Percentiles rank a stretch among this genome's conserved stretches.
Conservation (phyloP, 495 filamentous ascomycete species). For the Penicillium atrosanguineum region DNA sequence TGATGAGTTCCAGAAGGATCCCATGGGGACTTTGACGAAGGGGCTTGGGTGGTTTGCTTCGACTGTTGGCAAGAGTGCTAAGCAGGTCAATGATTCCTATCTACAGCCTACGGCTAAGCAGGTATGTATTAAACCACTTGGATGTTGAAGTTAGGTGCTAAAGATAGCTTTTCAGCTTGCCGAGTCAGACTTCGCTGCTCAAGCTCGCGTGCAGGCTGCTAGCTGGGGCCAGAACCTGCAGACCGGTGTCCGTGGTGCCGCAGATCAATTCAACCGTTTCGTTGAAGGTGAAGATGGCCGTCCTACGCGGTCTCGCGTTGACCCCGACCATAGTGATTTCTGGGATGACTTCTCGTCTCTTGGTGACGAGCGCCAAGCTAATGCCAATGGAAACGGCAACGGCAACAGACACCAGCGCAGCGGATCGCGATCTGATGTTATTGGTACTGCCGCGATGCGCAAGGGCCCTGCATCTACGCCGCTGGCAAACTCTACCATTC, state of each 20-base stretch:
- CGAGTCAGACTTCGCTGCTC: slow-evolving; percentile 83
- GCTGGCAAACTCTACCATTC: slow-evolving; percentile 13
- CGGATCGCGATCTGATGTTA: slow-evolving; percentile 42
- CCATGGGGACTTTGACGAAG: slow-evolving; percentile 82
- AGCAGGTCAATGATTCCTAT: slow-evolving; percentile 83
- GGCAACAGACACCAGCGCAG: slow-evolving; percentile 31
- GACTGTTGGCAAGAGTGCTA: slow-evolving; percentile 81
- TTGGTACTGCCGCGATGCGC: slow-evolving; percentile 74
- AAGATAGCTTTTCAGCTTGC: slow-evolving; percentile 52
- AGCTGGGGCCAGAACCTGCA: slow-evolving; percentile 63
- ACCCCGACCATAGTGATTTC: slow-evolving; percentile 77
- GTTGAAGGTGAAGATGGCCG: slow-evolving; percentile 63
- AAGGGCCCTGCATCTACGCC: slow-evolving; percentile 45
- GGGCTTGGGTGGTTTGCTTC: slow-evolving; percentile 91
- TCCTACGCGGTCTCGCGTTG: slow-evolving; percentile 27
- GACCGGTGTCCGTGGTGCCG: slow-evolving; percentile 65
- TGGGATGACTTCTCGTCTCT: slow-evolving; percentile 79
- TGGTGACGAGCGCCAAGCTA: slow-evolving; percentile 25
- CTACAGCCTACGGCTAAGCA: slow-evolving; percentile 88
- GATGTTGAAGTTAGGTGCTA: background rate
- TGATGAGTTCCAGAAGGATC: slow-evolving; percentile 87
- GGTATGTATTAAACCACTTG: slow-evolving; percentile 45
- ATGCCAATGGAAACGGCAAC: slow-evolving; percentile 29
- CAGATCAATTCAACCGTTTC: slow-evolving; percentile 75
- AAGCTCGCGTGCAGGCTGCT: slow-evolving; percentile 70